Conservation (phyloP, 2,329 filamentous ascomycete genomes). For the Rhynchosporium secalis region DNA sequence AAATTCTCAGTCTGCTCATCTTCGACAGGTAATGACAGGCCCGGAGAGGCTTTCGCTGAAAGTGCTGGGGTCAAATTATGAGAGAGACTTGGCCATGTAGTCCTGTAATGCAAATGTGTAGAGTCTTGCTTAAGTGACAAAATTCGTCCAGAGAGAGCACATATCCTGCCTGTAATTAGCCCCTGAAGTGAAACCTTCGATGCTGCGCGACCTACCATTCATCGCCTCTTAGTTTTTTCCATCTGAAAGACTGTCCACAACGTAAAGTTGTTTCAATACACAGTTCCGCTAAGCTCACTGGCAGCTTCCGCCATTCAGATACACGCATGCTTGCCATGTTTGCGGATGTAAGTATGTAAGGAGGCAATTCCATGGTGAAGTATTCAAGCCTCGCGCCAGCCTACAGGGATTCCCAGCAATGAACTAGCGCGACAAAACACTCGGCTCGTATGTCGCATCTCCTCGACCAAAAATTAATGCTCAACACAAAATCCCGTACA, state of each 20-base stretch:
- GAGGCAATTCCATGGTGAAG: not conserved
- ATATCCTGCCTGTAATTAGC: slow-evolving; percentile 57
- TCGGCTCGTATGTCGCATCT: slow-evolving; percentile 8
- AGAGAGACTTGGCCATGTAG: slow-evolving; percentile 54
- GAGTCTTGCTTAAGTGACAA: slow-evolving; percentile 82
- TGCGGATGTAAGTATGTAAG: not conserved
- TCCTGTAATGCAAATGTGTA: slow-evolving; percentile 75
- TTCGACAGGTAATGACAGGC: slow-evolving; percentile 37
- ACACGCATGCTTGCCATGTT: slow-evolving; percentile 45
- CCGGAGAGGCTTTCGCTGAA: slow-evolving; percentile 42
- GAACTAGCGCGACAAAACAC: slow-evolving; percentile 5
- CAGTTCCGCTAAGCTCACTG: slow-evolving; percentile 78
- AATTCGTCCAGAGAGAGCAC: slow-evolving; percentile 81
- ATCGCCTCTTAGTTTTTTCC: slow-evolving; percentile 79
- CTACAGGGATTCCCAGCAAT: slow-evolving; percentile 5
- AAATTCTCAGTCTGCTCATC: slow-evolving; percentile 72
- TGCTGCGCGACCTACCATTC: slow-evolving; percentile 65
- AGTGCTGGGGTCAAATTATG: slow-evolving; percentile 44
- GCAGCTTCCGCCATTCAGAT: slow-evolving; percentile 85
- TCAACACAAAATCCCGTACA: slow-evolving; percentile 16
- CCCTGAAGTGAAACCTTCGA: slow-evolving; percentile 17
- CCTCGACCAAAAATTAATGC: slow-evolving; percentile 19
- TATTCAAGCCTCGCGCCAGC: not conserved
- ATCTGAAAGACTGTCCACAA: slow-evolving; percentile 96
- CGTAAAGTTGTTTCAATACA: slow-evolving; percentile 93